phyloP scores from a whole-genome alignment of 345 rosid species.

The Citrus trifoliata region DNA sequence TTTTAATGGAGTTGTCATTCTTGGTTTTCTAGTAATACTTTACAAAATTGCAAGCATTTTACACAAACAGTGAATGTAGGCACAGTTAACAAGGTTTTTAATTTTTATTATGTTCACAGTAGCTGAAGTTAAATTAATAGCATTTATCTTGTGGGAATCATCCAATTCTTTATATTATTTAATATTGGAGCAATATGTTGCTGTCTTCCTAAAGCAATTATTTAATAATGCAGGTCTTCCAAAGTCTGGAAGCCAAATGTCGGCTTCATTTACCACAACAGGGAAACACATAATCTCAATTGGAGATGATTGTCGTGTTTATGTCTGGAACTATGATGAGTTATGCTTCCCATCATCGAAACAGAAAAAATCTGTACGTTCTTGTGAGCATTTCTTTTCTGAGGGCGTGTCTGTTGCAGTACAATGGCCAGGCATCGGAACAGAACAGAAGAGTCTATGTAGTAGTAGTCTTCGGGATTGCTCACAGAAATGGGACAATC shows the following conservation, averaged over 20 bases:
- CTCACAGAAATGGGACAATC: constrained; percentile 9
- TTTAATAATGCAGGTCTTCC: constrained; percentile 44
- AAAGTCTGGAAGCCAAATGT: constrained; percentile 65
- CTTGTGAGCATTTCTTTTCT: constrained; percentile 70
- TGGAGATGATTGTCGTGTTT: constrained; percentile 69
- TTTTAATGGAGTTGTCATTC: background rate
- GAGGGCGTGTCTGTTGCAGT: constrained; percentile 60
- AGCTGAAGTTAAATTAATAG: background rate
- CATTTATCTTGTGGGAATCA: background rate
- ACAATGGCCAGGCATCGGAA: constrained; percentile 54
- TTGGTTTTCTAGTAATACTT: background rate
- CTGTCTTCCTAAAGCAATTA: constrained; percentile 6
- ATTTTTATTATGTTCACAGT: background rate
- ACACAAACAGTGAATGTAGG: constrained; percentile 18
- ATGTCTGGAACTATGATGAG: constrained; percentile 62
- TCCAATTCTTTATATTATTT: constrained; percentile 3
- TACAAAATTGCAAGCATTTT: background rate
- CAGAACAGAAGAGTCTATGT: constrained; percentile 6
- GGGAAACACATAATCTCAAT: constrained; percentile 78
- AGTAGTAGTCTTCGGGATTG: constrained; percentile 5
- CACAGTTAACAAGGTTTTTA: background rate
- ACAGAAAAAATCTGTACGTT: constrained; percentile 37
- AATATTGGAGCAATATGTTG: constrained; percentile 1
- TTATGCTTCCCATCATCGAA: constrained; percentile 31
- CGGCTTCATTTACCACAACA: constrained; percentile 67